Base-by-base conservation (phyloP, 495 filamentous ascomycete genomes). In the Bryoglossum gracile region DNA sequence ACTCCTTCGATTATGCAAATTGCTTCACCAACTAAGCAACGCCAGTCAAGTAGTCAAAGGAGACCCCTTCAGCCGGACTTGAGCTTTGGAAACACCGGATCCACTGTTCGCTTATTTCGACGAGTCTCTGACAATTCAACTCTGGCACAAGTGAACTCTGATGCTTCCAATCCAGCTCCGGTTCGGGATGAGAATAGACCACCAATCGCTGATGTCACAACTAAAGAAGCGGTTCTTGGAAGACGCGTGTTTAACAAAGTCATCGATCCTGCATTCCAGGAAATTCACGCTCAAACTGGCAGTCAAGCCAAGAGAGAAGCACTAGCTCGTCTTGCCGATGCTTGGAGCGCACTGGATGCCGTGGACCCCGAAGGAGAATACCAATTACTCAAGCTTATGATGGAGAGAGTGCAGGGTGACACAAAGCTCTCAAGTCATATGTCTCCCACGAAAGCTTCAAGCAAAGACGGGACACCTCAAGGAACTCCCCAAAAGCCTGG, bases 311-410 rank as follows among this genome's bases (percentile, higher is more conserved):
- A 91, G 62, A 76, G 87, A 26, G 87, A 95, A 55, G 87, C 86
- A 1, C 76, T 95, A 3, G 83, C 84, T 8, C 74, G 76, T 26
- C 72, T 96, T 11, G 86, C 84, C 0, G 82, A 90, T 56, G 90
- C 91, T 2, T 94, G 88, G 74, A 84, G 81, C 8, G 73, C 80
- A 8, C 75, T 98, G 26, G 86, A 96, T 68, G 78, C 82, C 42
- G 75, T 89, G 17, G 90, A 98, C 56, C 91, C 92, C 0, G 92
- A 96, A 65, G 90, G 89, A 21, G 79, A 89, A 22, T 94, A 89
- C 56, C 81, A 91, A 40, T 75, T 98, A 10, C 66, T 98, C 39
- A 78, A 79, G 57, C 71, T 47, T 6, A 51, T 62, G 48, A 40
- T 62, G 8, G 59, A 62, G 18, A 47, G 47, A 41, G 50, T 57